phyloP scores from a whole-genome alignment of 2,329 filamentous ascomycete genomes.

The Tolypocladium nubicola region DNA sequence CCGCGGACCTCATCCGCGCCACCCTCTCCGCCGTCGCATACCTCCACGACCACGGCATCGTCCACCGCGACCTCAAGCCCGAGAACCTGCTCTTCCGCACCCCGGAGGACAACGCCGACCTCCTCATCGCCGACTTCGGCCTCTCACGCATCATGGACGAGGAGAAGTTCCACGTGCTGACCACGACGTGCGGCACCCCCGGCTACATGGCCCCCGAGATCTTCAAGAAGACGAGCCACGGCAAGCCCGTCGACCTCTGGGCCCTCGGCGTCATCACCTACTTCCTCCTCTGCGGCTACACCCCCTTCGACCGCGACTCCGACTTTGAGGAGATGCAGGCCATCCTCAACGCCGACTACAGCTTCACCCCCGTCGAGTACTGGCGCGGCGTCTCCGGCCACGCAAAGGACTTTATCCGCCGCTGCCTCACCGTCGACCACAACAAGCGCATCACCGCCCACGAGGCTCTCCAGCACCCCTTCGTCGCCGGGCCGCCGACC shows the following conservation, averaged over 20 bases:
- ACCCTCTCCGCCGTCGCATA: conserved; percentile 97
- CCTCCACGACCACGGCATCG: conserved; percentile 95
- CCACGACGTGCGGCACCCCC: conserved; percentile 93
- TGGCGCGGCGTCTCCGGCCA: conserved; percentile 85
- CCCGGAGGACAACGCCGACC: conserved; percentile 92
- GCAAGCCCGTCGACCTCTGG: conserved; percentile 97
- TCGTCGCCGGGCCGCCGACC: conserved; percentile 44
- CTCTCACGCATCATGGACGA: conserved; percentile 97
- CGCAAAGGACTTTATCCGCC: conserved; percentile 84
- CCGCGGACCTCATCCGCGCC: conserved; percentile 86
- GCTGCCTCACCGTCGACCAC: conserved; percentile 86
- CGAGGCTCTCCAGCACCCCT: conserved; percentile 57
- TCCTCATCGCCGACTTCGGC: conserved; percentile 95
- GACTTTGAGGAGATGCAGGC: conserved; percentile 99
- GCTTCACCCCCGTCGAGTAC: conserved; percentile 88
- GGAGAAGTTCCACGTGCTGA: conserved; percentile 94
- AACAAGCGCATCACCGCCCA: conserved; percentile 83
- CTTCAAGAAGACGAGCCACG: conserved; percentile 96
- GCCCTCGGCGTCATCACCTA: conserved; percentile 98
- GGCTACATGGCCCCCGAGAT: conserved; percentile 99
- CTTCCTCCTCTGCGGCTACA: conserved; percentile 95
- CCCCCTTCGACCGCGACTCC: conserved; percentile 91
- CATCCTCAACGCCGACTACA: conserved; percentile 92
- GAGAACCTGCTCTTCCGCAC: conserved; percentile 96
- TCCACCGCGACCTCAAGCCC: conserved; percentile 94